Evolutionary conservation across 2,329 filamentous ascomycete species (phyloP), one percentile per base, ranked within the genome.

Genomic region (Juglanconis oblonga): DNA sequence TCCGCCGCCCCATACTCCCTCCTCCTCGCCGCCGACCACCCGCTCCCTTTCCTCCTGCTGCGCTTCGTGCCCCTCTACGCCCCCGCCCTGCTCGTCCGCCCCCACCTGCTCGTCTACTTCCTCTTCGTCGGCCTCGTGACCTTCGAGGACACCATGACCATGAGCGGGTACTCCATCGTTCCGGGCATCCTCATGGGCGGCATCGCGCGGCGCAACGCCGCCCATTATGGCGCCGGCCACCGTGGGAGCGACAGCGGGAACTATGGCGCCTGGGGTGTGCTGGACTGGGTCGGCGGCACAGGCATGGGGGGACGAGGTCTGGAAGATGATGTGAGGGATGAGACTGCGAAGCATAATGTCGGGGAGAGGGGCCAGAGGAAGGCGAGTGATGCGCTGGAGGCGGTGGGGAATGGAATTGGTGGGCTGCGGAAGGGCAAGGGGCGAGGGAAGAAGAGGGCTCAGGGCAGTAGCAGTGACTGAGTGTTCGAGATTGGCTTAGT

Each of bases 91-190:
- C 65, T 82, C n/a, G 78, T 91, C 45, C 85, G 86, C 8, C 86
- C 87, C 40, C 89, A 92, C 70, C 79, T 91, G 4, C 77, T 92
- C n/a, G 90, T 87, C 0, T 91, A 88, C 74, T 81, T 90, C 58
- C 67, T 90, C 10, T 83, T 90, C 64, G 76, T 87, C 14, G 79
- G 81, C 0, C 69, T 91, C 32, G 81, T 83, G 63, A 89, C 87
- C 3, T 68, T 87, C 0, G 87, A 91, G 65, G 88, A 91, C 64
- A 85, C 85, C 0, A 75, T 91, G 52, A 77, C 86, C 33, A 85
- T 85, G 73, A 89, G 85, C 0, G 88, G 89, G 0, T 92, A 92
- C 72, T 83, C 79, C 14, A 75, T 85, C 6, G 73, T 84, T 0
- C 82, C 82, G 0, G 82, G 81, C 1, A 77, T 84, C 50, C 64